phyloP scores from a whole-genome alignment of 768 basidiomycete species.

The Boletus insuetus region DNA sequence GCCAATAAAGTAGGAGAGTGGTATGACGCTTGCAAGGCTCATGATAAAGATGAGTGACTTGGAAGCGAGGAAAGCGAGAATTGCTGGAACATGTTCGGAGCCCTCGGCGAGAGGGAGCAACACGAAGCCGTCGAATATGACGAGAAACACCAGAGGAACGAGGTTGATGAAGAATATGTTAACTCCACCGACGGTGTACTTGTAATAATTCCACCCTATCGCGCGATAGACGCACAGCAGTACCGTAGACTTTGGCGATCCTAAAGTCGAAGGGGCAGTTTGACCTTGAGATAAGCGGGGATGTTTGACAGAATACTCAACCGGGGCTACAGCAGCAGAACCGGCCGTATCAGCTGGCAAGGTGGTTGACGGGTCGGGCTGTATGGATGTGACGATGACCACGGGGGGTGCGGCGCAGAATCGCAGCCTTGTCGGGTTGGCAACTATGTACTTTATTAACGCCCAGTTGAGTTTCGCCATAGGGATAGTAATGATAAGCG shows the following conservation, averaged over 20 bases:
- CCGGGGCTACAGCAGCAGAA: slow-evolving; percentile 27
- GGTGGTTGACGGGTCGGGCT: slow-evolving; percentile 21
- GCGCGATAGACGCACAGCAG: slow-evolving; percentile 94
- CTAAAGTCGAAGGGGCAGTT: slow-evolving; percentile 68
- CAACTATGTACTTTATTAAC: slow-evolving; percentile 78
- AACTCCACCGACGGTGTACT: slow-evolving; percentile 97
- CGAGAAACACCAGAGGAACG: slow-evolving; percentile 90
- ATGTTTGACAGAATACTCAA: slow-evolving; percentile 63
- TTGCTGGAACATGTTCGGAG: slow-evolving; percentile 57
- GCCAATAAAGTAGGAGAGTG: slow-evolving; percentile 97
- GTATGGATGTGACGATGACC: slow-evolving; percentile 44
- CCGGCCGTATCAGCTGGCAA: slow-evolving; percentile 1
- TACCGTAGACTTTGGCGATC: slow-evolving; percentile 80
- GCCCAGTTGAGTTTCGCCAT: slow-evolving; percentile 99
- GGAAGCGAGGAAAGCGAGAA: slow-evolving; percentile 69
- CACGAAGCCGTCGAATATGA: slow-evolving; percentile 89
- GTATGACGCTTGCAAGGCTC: slow-evolving; percentile 88
- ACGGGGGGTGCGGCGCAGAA: slow-evolving; percentile 87
- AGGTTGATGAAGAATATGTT: slow-evolving; percentile 99
- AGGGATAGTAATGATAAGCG: slow-evolving; percentile 90
- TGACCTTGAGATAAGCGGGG: slow-evolving; percentile 83
- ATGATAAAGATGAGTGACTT: slow-evolving; percentile 80
- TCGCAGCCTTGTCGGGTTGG: slow-evolving; percentile 79
- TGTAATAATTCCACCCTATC: slow-evolving; percentile 89
- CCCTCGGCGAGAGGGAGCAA: slow-evolving; percentile 69